A percentile compares a stretch with the other conserved stretches of the same genome.
Evolutionary conservation across 2,329 filamentous ascomycete species (phyloP).

Genomic region (Calonectria montana): DNA sequence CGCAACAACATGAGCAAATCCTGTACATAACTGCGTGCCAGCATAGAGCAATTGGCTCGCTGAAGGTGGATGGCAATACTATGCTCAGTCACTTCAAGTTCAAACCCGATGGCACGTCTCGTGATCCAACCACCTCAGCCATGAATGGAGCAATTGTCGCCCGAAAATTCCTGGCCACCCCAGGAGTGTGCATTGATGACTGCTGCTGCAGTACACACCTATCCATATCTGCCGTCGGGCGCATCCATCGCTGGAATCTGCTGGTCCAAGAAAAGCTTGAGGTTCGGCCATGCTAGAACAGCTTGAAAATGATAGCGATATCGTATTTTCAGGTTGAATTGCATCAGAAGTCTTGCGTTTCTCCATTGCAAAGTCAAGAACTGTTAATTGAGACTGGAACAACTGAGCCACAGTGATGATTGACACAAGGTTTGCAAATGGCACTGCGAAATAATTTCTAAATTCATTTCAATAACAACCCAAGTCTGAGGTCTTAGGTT

Average conservation of each 20-base stretch:
- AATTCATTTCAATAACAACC: not conserved
- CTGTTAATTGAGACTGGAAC: not conserved
- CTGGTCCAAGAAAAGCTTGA: not conserved
- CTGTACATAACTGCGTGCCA: slow-evolving; percentile 68
- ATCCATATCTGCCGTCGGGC: slow-evolving; percentile 70
- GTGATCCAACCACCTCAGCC: slow-evolving; percentile 79
- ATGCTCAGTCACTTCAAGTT: slow-evolving; percentile 79
- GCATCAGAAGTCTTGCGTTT: not conserved
- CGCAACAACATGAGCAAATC: slow-evolving; percentile 68
- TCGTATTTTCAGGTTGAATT: not conserved
- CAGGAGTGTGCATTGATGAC: slow-evolving; percentile 78
- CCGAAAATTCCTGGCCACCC: slow-evolving; percentile 81
- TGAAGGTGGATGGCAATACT: slow-evolving; percentile 76
- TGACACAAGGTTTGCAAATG: not conserved
- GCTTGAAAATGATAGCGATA: not conserved
- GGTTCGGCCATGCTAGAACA: not conserved
- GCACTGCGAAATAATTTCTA: not conserved
- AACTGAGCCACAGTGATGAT: not conserved
- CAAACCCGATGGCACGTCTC: slow-evolving; percentile 73
- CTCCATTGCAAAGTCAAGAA: not conserved
- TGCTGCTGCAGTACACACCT: slow-evolving; percentile 53
- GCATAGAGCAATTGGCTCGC: slow-evolving; percentile 73
- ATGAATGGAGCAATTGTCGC: slow-evolving; percentile 75
- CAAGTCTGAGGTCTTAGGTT: not conserved
- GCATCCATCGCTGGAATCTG: slow-evolving; percentile 44